A percentile compares a stretch with the other conserved stretches of the same genome.
Conservation (phyloP, 2,329 filamentous ascomycete species). For the Fusarium cicatricum region DNA sequence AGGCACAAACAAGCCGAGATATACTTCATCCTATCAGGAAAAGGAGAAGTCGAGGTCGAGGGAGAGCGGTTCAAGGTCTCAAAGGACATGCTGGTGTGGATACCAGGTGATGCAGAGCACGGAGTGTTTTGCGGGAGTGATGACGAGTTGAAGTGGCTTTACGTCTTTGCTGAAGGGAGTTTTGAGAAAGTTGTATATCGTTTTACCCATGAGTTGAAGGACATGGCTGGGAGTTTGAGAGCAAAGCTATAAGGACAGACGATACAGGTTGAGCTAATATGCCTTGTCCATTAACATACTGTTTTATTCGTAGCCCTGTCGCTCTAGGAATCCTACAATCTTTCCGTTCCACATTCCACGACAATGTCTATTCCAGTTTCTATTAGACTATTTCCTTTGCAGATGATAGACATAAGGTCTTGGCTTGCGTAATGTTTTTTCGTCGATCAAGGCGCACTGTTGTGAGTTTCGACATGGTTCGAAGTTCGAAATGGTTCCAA, state of each 20-base stretch:
- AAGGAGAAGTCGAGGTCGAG: slow-evolving; percentile 34
- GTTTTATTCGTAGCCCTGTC: too few relatives aligned
- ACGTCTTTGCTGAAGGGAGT: slow-evolving; percentile 36
- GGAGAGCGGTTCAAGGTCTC: slow-evolving; percentile 22
- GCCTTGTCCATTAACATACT: too few relatives aligned
- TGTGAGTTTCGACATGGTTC: too few relatives aligned
- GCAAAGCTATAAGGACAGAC: slow-evolving; percentile 11
- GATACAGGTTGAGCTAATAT: too few relatives aligned
- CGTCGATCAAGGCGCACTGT: too few relatives aligned
- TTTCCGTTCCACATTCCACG: too few relatives aligned
- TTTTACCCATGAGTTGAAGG: slow-evolving; percentile 28
- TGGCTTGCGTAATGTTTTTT: too few relatives aligned
- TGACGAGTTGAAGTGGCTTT: slow-evolving; percentile 34
- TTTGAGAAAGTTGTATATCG: slow-evolving; percentile 37
- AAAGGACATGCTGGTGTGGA: slow-evolving; percentile 33
- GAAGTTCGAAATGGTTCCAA: too few relatives aligned
- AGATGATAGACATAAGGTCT: too few relatives aligned
- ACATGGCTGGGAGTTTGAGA: background rate
- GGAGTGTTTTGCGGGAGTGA: slow-evolving; percentile 30
- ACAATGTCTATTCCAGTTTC: too few relatives aligned
- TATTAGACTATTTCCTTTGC: too few relatives aligned
- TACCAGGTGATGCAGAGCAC: slow-evolving; percentile 38
- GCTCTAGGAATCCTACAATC: too few relatives aligned
- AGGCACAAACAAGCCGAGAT: slow-evolving; percentile 40
- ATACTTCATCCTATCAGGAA: slow-evolving; percentile 37